A percentile compares a stretch with the other conserved stretches of the same genome.
Evolutionary conservation across 2,329 filamentous ascomycete genomes (phyloP).

Genomic region (Fusarium sp.): DNA sequence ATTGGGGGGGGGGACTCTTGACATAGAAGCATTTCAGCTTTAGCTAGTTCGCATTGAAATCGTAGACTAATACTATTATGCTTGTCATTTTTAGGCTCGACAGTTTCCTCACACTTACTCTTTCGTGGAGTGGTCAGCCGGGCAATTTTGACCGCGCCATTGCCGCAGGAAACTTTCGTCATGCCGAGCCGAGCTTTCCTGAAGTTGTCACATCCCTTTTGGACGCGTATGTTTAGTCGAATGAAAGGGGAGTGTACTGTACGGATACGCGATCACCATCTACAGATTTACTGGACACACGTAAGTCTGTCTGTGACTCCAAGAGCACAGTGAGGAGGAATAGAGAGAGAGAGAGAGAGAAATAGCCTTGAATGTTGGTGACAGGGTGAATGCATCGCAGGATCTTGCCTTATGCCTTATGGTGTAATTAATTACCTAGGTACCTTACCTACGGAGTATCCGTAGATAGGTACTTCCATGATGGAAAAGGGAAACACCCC

Average conservation of each 20-base stretch:
- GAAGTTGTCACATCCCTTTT: slow-evolving; percentile 30
- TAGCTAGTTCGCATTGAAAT: slow-evolving; percentile 9
- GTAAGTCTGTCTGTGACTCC: slow-evolving; percentile 1
- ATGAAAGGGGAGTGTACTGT: slow-evolving; percentile 34
- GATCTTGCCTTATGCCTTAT: not conserved
- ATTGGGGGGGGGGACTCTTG: not conserved
- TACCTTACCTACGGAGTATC: too few species aligned
- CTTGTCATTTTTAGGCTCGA: slow-evolving; percentile 19
- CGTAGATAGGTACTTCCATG: not conserved
- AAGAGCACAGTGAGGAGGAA: not conserved
- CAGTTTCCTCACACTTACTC: not conserved
- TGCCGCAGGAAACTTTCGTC: slow-evolving; percentile 36
- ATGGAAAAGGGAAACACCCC: slow-evolving; percentile 1
- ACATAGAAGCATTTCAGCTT: not conserved
- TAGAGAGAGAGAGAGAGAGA: too few species aligned
- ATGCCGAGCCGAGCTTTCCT: slow-evolving; percentile 42
- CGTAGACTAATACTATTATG: slow-evolving; percentile 1
- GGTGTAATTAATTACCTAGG: not conserved
- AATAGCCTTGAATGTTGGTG: not conserved
- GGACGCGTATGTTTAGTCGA: slow-evolving; percentile 7
- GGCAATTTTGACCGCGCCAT: slow-evolving; percentile 29
- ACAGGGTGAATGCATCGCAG: not conserved
- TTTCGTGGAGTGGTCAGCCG: not conserved
- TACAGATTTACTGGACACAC: slow-evolving; percentile 3
- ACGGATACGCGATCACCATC: slow-evolving; percentile 1